Base-by-base conservation (phyloP, 352 stramenopile species). In the Pythium catenulatum region DNA sequence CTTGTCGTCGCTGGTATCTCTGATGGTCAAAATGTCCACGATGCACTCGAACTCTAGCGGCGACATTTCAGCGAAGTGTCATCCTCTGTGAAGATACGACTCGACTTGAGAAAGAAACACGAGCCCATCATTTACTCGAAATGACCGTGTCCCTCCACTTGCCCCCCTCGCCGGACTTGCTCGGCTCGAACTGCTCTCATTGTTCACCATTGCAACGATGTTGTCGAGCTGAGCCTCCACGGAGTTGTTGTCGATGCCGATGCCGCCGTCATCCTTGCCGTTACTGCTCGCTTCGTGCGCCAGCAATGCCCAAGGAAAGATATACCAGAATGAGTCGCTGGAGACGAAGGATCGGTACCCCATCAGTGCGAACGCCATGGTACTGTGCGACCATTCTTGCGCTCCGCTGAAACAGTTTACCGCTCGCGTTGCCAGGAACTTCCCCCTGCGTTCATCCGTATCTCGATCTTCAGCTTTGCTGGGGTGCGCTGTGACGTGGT, bases 291-390 rank as follows among this genome's bases (percentile, higher is more conserved):
- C n/a, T n/a, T n/a, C n/a, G n/a, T n/a, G n/a, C n/a, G n/a, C n/a
- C 3, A 77, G 27, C 3, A 77, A 30, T 30, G 41, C n/a, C 8
- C 32, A 36, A 23, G 70, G 70, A 17, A 56, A 79, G 2, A 79
- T 66, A 37, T 79, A 69, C 74, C 74, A 82, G 30, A 82, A 82
- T 6, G 58, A 63, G 32, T 82, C 74, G 23, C 58, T 82, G 0
- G 19, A 63, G 8, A 45, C 34, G 34, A 82, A 73, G 9, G 74
- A 70, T 27, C 41, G 52, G 30, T 73, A 25, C 3, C 74, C 74
- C 9, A 4, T 48, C 2, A 82, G 17, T 13, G 54, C 74, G n/a
- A 43, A 73, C 19, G 48, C 58, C 74, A 82, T 73, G 14, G 45
- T 19, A 15, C 39, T 30, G 14, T 73, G 74, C 2, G 74, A 82